Evolutionary conservation across 2,329 filamentous ascomycete genomes (phyloP), one percentile per base, ranked within the genome.

Genomic region (Diplocarpon rosae): DNA sequence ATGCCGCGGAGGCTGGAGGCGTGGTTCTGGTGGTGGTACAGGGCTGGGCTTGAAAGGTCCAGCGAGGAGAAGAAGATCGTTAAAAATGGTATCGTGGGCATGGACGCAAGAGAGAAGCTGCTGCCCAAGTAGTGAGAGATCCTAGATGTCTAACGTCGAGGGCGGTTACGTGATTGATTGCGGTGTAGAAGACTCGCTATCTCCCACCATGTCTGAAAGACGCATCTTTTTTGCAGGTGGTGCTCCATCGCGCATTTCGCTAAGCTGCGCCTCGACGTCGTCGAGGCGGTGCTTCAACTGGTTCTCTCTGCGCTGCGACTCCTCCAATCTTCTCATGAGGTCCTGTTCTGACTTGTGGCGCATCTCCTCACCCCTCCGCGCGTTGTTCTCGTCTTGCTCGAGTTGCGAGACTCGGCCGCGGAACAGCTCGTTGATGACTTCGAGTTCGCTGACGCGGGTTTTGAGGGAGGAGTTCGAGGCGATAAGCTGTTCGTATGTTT

Each of bases 391-490:
- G 58, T 83, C 83, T 54, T 80, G 76, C 61, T 93, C 86, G 11
- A 92, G 71, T 60, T 92, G 73, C 61, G 79, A 64, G 33, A 95
- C 78, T 10, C 83, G 76, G 31, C 81, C 81, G 40, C 81, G 73
- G 63, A 87, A 88, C 36, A 89, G 70, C 59, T 85, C 83, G 58
- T 89, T 95, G 69, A 98, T 95, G 42, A 98, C 76, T 62, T 98
- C 92, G 17, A 98, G 74, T 64, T 98, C 92, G 56, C 83, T 92
- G 29, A 98, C 90, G 34, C 92, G 81, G 0, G 92, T 98, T 67
- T 93, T 94, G n/a, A 96, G 72, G 40, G 80, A 83, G 5, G 85
- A 85, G 63, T 94, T 95, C 50, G 82, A 77, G 1, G 83, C 81
- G 42, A 87, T 70, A 17, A 94, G 74, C 49, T 85, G 80, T 59